Conservation (phyloP, 75 land plant species). For the Pinus tabuliformis region DNA sequence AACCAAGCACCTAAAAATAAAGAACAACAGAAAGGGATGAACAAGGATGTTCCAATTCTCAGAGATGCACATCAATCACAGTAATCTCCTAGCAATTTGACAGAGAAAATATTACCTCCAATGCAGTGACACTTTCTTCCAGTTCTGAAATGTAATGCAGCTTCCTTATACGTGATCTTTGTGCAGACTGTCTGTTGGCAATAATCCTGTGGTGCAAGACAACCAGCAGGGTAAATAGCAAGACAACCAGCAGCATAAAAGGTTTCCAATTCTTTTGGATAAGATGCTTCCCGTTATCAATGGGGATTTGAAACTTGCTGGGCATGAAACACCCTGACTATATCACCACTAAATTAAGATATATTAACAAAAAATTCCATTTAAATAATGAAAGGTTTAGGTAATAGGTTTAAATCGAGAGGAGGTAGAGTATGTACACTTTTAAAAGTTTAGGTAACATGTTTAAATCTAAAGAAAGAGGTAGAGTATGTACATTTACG, state of each 20-base stretch:
- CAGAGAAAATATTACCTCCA: conserved; percentile 47
- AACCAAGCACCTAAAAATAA: no score
- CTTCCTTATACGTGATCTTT: conserved; percentile 88
- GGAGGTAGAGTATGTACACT: no score
- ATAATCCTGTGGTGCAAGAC: conserved; percentile 41
- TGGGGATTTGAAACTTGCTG: no score
- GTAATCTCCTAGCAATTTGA: background rate
- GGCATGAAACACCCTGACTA: no score
- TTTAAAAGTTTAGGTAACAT: background rate
- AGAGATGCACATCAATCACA: background rate
- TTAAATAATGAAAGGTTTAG: background rate
- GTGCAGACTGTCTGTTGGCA: conserved; percentile 91
- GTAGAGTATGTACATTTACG: no score
- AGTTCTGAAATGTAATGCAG: conserved; percentile 94
- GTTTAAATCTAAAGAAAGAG: no score
- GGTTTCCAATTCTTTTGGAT: no score
- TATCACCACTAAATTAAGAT: background rate
- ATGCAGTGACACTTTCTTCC: conserved; percentile 68
- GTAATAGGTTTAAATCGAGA: no score
- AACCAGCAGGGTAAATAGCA: no score
- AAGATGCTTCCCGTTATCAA: no score
- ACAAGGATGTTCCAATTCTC: background rate
- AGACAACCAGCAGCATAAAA: no score
- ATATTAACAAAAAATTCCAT: background rate
- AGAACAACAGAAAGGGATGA: no score